Conservation (phyloP, 208 protist genomes). For the Phytomonas francai region DNA sequence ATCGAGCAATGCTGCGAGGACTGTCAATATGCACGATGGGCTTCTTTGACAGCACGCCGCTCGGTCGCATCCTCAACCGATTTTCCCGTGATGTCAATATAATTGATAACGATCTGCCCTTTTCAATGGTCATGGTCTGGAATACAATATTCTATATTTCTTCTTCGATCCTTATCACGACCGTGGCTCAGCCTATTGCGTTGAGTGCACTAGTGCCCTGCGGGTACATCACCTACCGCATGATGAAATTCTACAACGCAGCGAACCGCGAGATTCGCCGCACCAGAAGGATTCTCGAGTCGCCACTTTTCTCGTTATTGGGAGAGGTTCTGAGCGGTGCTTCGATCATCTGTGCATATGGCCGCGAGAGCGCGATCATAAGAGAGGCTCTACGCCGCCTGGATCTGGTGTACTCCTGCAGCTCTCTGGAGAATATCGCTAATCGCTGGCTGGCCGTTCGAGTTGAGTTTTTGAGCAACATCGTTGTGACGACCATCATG, state of each 20-base stretch:
- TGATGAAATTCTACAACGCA: conserved; percentile 58
- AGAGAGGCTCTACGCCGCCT: conserved; percentile 44
- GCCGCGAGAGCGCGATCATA: conserved; percentile 23
- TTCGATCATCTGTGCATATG: conserved; percentile 72
- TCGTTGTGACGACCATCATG: conserved; percentile 33
- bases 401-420: conserved; percentile 42
- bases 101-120: conserved; percentile 59
- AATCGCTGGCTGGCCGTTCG: conserved; percentile 86
- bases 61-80: conserved; percentile 92
- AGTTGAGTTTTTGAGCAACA: conserved; percentile 79
- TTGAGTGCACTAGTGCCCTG: conserved; percentile 45
- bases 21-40: conserved; percentile 52
- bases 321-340: conserved; percentile 83
- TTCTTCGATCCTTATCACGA: conserved; percentile 36
- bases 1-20: conserved; percentile 35
- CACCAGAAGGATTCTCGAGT: conserved; percentile 60
- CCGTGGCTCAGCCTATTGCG: conserved; percentile 28
- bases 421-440: conserved; percentile 23
- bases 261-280: conserved; percentile 80
- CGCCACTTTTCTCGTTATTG: conserved; percentile 78
- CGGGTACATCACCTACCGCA: conserved; percentile 47
- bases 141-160: conserved; percentile 26
- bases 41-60: conserved; percentile 94
- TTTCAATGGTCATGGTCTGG: conserved; percentile 38
- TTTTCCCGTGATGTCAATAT: conserved; percentile 89